Percentiles rank a stretch among this genome's conserved stretches.
Conservation (phyloP, 192 early-diverging fungal genomes). For the Backusella australiensis region DNA sequence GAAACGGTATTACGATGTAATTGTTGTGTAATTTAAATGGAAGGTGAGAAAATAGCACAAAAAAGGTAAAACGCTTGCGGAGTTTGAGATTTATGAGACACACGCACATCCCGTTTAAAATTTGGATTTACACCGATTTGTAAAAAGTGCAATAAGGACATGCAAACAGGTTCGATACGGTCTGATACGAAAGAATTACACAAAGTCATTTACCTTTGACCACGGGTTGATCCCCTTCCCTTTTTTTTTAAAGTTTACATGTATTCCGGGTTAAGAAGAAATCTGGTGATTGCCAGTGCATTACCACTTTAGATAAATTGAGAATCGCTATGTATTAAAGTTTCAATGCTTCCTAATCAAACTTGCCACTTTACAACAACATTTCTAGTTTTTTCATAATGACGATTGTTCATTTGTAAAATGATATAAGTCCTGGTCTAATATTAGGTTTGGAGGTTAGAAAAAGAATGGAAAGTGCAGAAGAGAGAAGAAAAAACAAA, state of each 20-base stretch:
- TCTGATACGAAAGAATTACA: not conserved
- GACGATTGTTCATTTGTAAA: not conserved
- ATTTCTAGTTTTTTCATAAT: not conserved
- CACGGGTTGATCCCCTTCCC: not conserved
- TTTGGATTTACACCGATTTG: not conserved
- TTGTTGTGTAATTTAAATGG: not conserved
- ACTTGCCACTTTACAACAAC: not conserved
- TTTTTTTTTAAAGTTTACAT: not conserved
- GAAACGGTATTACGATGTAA: not conserved
- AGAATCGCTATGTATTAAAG: not conserved
- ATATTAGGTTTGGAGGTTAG: not conserved
- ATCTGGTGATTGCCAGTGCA: not conserved
- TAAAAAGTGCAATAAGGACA: not conserved
- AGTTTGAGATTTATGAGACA: not conserved
- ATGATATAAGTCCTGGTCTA: too few species aligned
- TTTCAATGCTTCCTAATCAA: not conserved
- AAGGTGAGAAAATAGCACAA: not conserved
- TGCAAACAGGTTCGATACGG: not conserved
- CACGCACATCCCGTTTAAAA: not conserved
- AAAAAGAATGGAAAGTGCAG: not conserved
- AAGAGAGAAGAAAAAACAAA: not conserved
- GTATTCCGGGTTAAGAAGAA: not conserved
- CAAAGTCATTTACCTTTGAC: not conserved
- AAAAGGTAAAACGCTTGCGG: constrained; percentile 1
- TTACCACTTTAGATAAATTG: not conserved